Percentiles rank a stretch among this genome's conserved stretches.
phyloP scores from a whole-genome alignment of 177 flowering plant species.

The Vitis hybrid region DNA sequence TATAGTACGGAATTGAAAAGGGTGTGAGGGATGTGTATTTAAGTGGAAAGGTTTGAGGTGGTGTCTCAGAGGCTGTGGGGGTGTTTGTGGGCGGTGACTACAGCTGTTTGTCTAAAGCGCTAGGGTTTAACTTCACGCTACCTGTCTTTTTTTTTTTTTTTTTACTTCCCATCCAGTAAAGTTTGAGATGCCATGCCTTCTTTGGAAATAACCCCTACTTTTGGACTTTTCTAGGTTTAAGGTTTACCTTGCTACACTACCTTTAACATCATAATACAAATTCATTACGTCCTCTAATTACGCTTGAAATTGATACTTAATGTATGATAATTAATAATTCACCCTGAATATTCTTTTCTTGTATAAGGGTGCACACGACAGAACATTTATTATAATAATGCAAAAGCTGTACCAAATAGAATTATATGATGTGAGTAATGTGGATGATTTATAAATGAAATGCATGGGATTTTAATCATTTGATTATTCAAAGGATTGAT shows the following conservation, averaged over 20 bases:
- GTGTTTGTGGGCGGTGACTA: not conserved
- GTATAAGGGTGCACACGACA: no score
- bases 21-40: not conserved
- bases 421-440: no score
- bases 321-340: no score
- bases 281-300: no score
- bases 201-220: slow-evolving; percentile 6
- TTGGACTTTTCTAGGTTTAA: not conserved
- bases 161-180: slow-evolving; percentile 2
- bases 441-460: no score
- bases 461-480: no score
- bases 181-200: not conserved
- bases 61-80: not conserved
- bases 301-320: no score
- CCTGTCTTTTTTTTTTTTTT: not conserved
- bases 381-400: no score
- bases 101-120: not conserved
- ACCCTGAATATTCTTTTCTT: no score
- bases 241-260: slow-evolving; percentile 8
- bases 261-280: not conserved
- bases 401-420: no score
- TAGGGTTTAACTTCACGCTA: no score
- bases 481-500: no score
- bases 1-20: not conserved
- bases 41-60: not conserved